Conservation (phyloP, 768 basidiomycete species). For the Boletales sp. region DNA sequence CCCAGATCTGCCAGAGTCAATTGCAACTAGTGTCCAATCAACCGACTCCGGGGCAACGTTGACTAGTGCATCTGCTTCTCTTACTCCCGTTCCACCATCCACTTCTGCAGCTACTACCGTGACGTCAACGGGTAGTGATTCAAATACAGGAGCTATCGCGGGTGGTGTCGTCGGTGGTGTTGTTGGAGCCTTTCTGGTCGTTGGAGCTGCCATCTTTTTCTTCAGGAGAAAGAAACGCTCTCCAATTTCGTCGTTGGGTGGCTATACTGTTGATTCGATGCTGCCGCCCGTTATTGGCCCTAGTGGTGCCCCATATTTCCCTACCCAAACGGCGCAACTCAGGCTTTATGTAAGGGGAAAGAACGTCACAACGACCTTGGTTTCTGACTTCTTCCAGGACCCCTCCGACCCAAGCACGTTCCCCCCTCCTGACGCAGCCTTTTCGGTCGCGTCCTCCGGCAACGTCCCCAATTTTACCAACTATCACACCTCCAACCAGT, state of each 20-base stretch:
- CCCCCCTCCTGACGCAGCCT: slow-evolving; percentile 20
- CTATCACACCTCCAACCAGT: slow-evolving; percentile 12
- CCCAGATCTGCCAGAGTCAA: slow-evolving; percentile 43
- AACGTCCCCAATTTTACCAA: background rate
- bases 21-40: slow-evolving; percentile 31
- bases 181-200: slow-evolving; percentile 44
- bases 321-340: slow-evolving; percentile 19
- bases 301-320: slow-evolving; percentile 4
- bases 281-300: slow-evolving; percentile 6
- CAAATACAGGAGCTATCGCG: slow-evolving; percentile 52
- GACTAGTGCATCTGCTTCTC: slow-evolving; percentile 13
- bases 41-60: slow-evolving; percentile 18
- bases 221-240: slow-evolving; percentile 23
- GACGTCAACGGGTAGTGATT: slow-evolving; percentile 4
- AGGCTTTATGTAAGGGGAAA: slow-evolving; percentile 28
- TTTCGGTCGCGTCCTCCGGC: slow-evolving; percentile 7
- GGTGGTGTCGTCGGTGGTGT: slow-evolving; percentile 71
- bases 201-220: slow-evolving; percentile 38
- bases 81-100: slow-evolving; percentile 9
- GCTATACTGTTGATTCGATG: too few relatives aligned
- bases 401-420: slow-evolving; percentile 38
- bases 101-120: background rate
- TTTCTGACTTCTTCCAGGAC: slow-evolving; percentile 23
- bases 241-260: slow-evolving; percentile 1
- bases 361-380: background rate